A percentile compares a stretch with the other conserved stretches of the same genome.
Conservation (phyloP, 371 early-diverging fungal genomes). For the Choanephora cucurbitarum region DNA sequence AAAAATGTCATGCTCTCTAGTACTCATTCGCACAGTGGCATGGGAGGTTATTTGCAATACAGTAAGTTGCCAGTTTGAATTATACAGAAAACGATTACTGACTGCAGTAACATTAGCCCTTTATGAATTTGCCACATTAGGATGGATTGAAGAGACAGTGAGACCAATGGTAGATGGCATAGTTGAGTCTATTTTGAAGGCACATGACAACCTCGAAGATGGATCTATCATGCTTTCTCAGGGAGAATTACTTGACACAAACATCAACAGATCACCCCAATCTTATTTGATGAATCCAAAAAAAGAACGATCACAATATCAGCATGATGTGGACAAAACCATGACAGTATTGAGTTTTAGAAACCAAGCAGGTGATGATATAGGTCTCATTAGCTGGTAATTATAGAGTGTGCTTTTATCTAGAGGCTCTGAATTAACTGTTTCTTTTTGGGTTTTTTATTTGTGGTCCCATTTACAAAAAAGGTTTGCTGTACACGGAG, state of each 20-base stretch:
- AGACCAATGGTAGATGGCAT: constrained; percentile 60
- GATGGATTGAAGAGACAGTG: constrained; percentile 51
- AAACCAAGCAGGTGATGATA: constrained; percentile 24
- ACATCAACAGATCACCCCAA: constrained; percentile 58
- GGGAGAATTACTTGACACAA: constrained; percentile 51
- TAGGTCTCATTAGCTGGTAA: constrained; percentile 47
- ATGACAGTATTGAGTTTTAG: constrained; percentile 49
- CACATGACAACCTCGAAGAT: constrained; percentile 52
- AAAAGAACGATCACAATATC: constrained; percentile 54
- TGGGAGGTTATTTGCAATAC: constrained; percentile 52
- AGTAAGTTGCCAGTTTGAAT: no score
- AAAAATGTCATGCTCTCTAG: constrained; percentile 66
- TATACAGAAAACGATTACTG: background rate
- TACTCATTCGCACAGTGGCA: constrained; percentile 65
- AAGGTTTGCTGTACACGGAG: constrained; percentile 71
- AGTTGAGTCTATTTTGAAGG: constrained; percentile 50
- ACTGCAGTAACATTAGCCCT: constrained; percentile 23
- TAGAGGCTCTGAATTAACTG: no score
- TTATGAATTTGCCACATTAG: constrained; percentile 38
- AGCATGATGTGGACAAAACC: constrained; percentile 54
- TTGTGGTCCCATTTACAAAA: no score
- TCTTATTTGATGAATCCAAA: constrained; percentile 62
- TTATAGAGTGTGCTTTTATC: no score
- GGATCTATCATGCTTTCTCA: constrained; percentile 30
- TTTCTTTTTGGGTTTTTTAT: no score